Evolutionary conservation across 345 rosid species (phyloP).

Genomic region (Carallia brachiata): DNA sequence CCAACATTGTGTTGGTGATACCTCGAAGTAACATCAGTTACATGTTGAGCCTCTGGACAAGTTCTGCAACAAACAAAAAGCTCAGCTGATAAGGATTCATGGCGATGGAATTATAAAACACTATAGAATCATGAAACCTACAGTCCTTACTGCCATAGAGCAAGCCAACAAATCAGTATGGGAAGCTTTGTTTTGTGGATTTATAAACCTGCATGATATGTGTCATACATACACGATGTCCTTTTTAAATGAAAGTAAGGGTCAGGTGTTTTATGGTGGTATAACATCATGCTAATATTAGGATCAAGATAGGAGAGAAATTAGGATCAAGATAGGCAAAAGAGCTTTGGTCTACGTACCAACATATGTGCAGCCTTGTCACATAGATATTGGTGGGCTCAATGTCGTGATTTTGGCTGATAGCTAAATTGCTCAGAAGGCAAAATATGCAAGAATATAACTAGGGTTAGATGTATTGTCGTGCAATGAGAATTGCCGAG

Average conservation of each 20-base stretch:
- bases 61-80: slow-evolving; percentile 82
- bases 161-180: neutral
- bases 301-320: no score
- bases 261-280: neutral
- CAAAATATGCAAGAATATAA: neutral
- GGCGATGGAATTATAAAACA: slow-evolving; percentile 79
- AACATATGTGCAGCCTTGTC: neutral
- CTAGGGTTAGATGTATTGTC: neutral
- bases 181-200: neutral
- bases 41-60: slow-evolving; percentile 95
- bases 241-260: neutral
- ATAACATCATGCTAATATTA: neutral
- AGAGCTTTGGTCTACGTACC: neutral
- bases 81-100: slow-evolving; percentile 85
- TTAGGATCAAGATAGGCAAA: no score
- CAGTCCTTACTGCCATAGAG: neutral
- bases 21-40: slow-evolving; percentile 75
- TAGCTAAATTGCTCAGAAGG: neutral
- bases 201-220: neutral
- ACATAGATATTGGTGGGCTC: neutral
- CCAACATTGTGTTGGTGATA: slow-evolving; percentile 18
- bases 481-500: neutral
- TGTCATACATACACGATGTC: neutral
- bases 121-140: neutral
- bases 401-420: neutral